Conservation (phyloP, 169 alveolate species). For the Theileria annulata region DNA sequence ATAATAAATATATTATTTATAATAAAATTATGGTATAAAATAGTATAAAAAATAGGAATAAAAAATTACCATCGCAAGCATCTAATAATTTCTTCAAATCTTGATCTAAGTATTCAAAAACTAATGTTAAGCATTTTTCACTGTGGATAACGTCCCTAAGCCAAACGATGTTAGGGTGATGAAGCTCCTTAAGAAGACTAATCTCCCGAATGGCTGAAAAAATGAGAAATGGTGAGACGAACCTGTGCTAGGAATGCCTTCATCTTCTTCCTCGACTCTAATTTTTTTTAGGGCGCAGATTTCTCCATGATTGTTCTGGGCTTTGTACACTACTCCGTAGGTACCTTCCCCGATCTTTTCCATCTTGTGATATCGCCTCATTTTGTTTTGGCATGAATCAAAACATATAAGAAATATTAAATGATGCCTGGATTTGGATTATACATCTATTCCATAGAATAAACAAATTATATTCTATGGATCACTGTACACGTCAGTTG, state of each 20-base stretch:
- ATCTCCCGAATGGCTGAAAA: slow-evolving; percentile 96
- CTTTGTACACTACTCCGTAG: slow-evolving; percentile 97
- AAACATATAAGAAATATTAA: neutral
- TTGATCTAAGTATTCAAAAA: slow-evolving; percentile 97
- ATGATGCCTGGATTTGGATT: neutral
- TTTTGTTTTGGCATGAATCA: slow-evolving; percentile 17
- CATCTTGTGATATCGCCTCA: slow-evolving; percentile 92
- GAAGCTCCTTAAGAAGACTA: slow-evolving; percentile 94
- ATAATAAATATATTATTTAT: neutral
- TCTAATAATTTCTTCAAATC: slow-evolving; percentile 96
- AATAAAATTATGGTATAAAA: neutral
- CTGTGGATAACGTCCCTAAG: slow-evolving; percentile 97
- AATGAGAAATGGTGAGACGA: slow-evolving; percentile 66
- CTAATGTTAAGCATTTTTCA: slow-evolving; percentile 94
- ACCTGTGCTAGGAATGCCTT: slow-evolving; percentile 93
- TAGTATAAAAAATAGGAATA: neutral
- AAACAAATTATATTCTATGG: neutral
- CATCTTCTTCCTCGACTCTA: slow-evolving; percentile 98
- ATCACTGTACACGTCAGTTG: neutral
- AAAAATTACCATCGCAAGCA: slow-evolving; percentile 80
- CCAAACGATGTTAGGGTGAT: slow-evolving; percentile 98
- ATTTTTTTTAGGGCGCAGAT: slow-evolving; percentile 95
- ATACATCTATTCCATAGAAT: neutral
- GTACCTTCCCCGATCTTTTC: slow-evolving; percentile 99
- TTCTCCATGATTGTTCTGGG: slow-evolving; percentile 88